Percentiles rank a stretch among this genome's conserved stretches.
Conservation (phyloP, 768 basidiomycete species). For the Rhizopogon roseolus region DNA sequence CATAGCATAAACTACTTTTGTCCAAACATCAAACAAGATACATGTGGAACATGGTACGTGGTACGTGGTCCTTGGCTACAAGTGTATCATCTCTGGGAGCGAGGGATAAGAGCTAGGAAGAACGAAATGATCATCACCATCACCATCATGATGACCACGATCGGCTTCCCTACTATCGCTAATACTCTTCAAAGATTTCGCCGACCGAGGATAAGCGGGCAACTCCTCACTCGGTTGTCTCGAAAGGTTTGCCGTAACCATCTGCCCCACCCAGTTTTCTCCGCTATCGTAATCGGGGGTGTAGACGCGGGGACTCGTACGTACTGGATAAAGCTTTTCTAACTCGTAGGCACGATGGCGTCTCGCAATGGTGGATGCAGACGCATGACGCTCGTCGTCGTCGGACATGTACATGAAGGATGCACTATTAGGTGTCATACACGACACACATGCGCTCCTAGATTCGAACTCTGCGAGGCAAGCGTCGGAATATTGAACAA, state of each 20-base stretch:
- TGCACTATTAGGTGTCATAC: not conserved
- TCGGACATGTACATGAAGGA: not conserved
- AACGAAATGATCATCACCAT: not conserved
- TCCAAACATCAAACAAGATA: not conserved
- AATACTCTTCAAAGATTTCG: not conserved
- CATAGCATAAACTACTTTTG: too few species aligned
- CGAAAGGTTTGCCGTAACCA: not conserved
- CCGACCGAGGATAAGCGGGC: conserved; percentile 2
- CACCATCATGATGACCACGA: not conserved
- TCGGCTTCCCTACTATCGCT: not conserved
- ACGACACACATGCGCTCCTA: not conserved
- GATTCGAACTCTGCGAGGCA: not conserved
- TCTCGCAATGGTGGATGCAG: not conserved
- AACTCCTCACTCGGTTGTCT: not conserved
- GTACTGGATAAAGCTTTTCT: not conserved
- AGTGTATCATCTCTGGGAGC: not conserved
- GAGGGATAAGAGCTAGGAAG: not conserved
- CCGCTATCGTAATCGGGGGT: not conserved
- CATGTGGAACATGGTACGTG: not conserved
- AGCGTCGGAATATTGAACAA: conserved; percentile 1
- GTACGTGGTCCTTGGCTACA: not conserved
- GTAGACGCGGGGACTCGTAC: too few species aligned
- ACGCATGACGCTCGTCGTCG: not conserved
- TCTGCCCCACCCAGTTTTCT: not conserved
- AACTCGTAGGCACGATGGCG: not conserved